phyloP scores from a whole-genome alignment of 352 stramenopile genomes.

The Plasmopara viticola region DNA sequence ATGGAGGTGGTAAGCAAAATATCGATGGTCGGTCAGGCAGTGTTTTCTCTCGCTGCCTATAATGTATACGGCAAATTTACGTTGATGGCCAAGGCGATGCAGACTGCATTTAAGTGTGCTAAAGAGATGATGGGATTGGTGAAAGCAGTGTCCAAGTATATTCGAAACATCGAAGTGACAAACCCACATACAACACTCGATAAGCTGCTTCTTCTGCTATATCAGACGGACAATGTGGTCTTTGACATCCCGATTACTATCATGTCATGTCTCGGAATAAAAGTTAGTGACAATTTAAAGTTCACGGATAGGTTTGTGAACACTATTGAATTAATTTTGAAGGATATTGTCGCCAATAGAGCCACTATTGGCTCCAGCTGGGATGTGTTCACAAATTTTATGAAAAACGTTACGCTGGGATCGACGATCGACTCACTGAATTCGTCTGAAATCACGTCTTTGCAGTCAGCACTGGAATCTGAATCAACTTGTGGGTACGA shows the following conservation, averaged over 20 bases:
- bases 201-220: slow-evolving; percentile 32
- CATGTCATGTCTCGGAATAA: slow-evolving; percentile 30
- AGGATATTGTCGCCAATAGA: slow-evolving; percentile 33
- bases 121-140: slow-evolving; percentile 35
- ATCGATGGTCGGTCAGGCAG: slow-evolving; percentile 17
- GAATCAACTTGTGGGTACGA: slow-evolving; percentile 29
- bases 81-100: slow-evolving; percentile 24
- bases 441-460: slow-evolving; percentile 21
- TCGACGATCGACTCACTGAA: slow-evolving; percentile 18
- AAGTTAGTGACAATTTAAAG: slow-evolving; percentile 24
- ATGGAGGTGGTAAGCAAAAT: slow-evolving; percentile 31
- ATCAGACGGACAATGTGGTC: slow-evolving; percentile 39
- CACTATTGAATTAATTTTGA: slow-evolving; percentile 26
- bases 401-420: slow-evolving; percentile 26
- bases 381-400: slow-evolving; percentile 25
- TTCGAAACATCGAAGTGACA: slow-evolving; percentile 25
- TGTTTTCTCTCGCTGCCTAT: slow-evolving; percentile 21
- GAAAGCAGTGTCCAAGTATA: slow-evolving; percentile 29
- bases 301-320: slow-evolving; percentile 29
- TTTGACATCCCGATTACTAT: slow-evolving; percentile 45
- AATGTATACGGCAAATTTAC: slow-evolving; percentile 27
- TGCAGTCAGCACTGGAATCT: slow-evolving; percentile 23
- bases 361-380: slow-evolving; percentile 30
- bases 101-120: slow-evolving; percentile 29
- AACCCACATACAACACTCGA: slow-evolving; percentile 28